Evolutionary conservation across 345 rosid genomes (phyloP), one percentile per base, ranked within the genome.

Genomic region (Schrenkiella parvula): DNA sequence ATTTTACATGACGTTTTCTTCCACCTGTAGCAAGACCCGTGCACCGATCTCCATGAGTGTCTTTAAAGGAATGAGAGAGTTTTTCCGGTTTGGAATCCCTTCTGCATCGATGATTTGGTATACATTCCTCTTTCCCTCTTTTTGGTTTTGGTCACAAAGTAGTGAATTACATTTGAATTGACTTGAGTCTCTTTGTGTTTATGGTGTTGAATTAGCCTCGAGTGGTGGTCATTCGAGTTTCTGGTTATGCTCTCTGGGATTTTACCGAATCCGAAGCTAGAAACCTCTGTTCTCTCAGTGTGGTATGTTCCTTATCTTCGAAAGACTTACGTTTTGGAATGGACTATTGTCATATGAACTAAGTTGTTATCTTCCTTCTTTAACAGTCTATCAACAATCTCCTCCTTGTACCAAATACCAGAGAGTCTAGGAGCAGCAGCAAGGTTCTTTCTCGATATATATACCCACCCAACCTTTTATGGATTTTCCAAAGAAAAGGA

Each of bases 211-310:
- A 37, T 39, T 6, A 95, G 97, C 85, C 89, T 91, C 2, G 95
- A 95, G 73, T 91, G 97, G 97, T 95, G 97, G 97, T 95, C 99
- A 37, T 95, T 85, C 73, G 97, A 93, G 72, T 72, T 91, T 44
- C 84, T 93, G n/a, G 68, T 82, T 55, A 42, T 93, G 83, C 83
- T 93, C 35, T 93, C 95, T n/a, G 97, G 99, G 8, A 60, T 89
- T 14, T 61, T 91, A 25, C 95, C 96, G 4, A 91, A 89, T 74
- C 95, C 96, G 0, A 66, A 82, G 87, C 97, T 93, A 50, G 97
- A 89, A 80, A 82, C 97, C 76, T 91, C 98, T 5, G 95, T 89
- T 66, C 83, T 89, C 8, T 91, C 98, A 10, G 83, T 91, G 2
- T 89, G 97, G 97, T 91, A 84, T 67, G 88, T 67, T 68, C 8